phyloP scores from a whole-genome alignment of 441 rosid genomes.

The Euphorbia schlechtendalii region DNA sequence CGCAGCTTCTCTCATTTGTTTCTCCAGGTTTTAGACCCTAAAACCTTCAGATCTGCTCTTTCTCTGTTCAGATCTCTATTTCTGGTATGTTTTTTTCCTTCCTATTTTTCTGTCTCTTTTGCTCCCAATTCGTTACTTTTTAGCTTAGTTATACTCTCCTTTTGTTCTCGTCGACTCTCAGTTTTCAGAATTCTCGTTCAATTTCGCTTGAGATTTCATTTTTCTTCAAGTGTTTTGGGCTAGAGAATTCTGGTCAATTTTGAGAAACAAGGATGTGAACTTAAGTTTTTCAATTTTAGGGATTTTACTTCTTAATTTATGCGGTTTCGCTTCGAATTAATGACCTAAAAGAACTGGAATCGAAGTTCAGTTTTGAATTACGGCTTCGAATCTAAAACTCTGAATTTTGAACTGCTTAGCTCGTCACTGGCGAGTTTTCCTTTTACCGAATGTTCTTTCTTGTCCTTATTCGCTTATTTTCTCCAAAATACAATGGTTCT shows the following conservation, averaged over 20 bases:
- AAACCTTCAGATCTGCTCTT: constrained; percentile 39
- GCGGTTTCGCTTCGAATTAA: not conserved
- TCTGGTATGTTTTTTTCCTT: constrained; percentile 25
- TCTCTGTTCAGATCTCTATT: constrained; percentile 30
- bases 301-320: not conserved
- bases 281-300: constrained; percentile 1
- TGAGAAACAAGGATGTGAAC: not conserved
- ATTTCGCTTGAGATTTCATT: not conserved
- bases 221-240: not conserved
- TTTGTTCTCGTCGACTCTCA: not conserved
- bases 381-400: not conserved
- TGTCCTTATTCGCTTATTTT: constrained; percentile 8
- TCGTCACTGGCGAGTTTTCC: constrained; percentile 13
- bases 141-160: not conserved
- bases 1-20: constrained; percentile 23
- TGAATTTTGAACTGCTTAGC: not conserved
- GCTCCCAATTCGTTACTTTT: not conserved
- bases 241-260: not conserved
- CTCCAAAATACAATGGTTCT: not conserved
- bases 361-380: not conserved
- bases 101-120: constrained; percentile 1
- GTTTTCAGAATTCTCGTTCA: not conserved
- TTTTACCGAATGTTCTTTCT: constrained; percentile 6
- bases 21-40: constrained; percentile 28
- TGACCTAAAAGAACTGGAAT: not conserved